phyloP scores from a whole-genome alignment of 1,284 basidiomycete species.

The Trichosporon sp. region DNA sequence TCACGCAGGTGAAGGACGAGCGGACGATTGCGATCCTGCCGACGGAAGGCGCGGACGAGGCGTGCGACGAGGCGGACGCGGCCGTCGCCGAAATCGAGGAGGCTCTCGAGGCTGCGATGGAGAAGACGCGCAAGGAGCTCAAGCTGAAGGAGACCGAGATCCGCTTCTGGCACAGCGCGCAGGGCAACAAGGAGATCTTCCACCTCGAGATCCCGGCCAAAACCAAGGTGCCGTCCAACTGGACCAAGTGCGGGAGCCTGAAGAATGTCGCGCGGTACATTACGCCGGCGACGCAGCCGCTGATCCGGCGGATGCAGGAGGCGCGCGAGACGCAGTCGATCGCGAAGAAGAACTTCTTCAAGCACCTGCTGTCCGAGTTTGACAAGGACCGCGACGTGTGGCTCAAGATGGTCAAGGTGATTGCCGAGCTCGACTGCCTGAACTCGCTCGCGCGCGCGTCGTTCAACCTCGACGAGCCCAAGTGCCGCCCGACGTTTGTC shows the following conservation, averaged over 20 bases:
- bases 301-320: conserved; percentile 79
- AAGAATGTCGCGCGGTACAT: conserved; percentile 70
- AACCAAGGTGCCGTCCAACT: conserved; percentile 69
- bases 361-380: conserved; percentile 75
- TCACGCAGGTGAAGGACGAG: conserved; percentile 58
- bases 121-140: conserved; percentile 42
- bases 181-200: conserved; percentile 86
- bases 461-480: conserved; percentile 80
- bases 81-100: conserved; percentile 67
- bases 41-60: conserved; percentile 71
- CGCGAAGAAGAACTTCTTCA: conserved; percentile 75
- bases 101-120: conserved; percentile 62
- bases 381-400: conserved; percentile 74
- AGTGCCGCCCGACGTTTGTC: conserved; percentile 83
- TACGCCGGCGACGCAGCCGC: conserved; percentile 65
- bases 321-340: conserved; percentile 77
- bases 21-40: conserved; percentile 59
- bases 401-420: conserved; percentile 65
- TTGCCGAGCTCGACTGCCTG: conserved; percentile 88
- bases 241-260: conserved; percentile 76
- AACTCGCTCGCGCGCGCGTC: conserved; percentile 90
- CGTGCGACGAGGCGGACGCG: conserved; percentile 68
- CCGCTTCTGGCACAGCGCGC: conserved; percentile 75
- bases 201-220: conserved; percentile 66
- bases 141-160: conserved; percentile 43